Base-by-base conservation (phyloP, 129 eudicot species). In the Lonicera japonica region DNA sequence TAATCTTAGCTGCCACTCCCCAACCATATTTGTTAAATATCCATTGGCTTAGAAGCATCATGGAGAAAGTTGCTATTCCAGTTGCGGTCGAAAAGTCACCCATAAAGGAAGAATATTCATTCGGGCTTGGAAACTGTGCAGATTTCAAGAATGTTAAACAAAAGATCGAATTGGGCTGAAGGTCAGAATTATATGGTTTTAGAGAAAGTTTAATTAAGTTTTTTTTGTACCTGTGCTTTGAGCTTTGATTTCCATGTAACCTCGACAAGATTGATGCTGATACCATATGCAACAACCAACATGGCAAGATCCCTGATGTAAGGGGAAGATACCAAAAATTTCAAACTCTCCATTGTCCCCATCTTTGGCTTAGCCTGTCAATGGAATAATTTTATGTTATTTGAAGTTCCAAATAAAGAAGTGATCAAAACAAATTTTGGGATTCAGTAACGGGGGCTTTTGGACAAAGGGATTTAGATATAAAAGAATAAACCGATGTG, bases 21-120 rank as follows among this genome's bases (percentile, higher is more conserved):
- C 99, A 94, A 43, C 99, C 99, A 41, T 88, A 85, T 72, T 82
- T 88, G 85, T 88, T 75, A 57, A 94, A 94, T 19, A 94, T 81
- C 92, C 96, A 88, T 63, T 83, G 96, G 70, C 99, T 88, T 46
- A 88, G 57, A 24, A 94, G 79, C 99, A 94, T 94, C 96, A 94
- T 94, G n/a, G 87, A 76, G 75, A 94, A 94, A 45, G 99, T 94
- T 46, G 92, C 84, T 71, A 94, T 81, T 29, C 99, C 96, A 1
- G 99, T 94, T 56, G 99, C 96, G n/a, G 99, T 85, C 18, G 99
- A 94, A 86, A 94, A 94, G 81, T 94, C 99, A 21, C 99, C 99
- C 99, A 94, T 94, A 78, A 94, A 94, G 41, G 99, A 78, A 63
- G 99, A 94, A 71, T 88, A 94, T 60, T 88, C 99, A 48, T 94